Evolutionary conservation across 169 alveolate genomes (phyloP), one percentile per base, ranked within the genome.

Genomic region (Fabrea salina): DNA sequence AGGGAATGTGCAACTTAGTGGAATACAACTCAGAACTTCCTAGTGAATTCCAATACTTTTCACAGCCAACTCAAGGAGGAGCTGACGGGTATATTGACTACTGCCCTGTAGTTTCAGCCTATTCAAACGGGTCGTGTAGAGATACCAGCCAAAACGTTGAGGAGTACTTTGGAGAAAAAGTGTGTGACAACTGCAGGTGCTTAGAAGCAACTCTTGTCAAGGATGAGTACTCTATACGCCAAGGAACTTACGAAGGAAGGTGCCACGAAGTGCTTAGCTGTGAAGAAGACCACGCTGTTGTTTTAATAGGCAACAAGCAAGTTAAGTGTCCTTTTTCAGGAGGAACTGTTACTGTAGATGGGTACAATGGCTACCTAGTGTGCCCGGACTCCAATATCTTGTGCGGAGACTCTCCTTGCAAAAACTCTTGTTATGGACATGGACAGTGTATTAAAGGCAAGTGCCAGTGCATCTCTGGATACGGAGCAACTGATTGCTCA

Each of bases 191-290:
- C 39, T 33, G 47, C 1, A 64, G 30, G 22, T 64, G 75, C 39
- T 19, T 64, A 4, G 56, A 33, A 64, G 39, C 56, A 7, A 22
- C 49, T n/a, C n/a, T 11, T 11, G 16, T 44, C 53, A 44, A 44
- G 16, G 16, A 16, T 44, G 22, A 11, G 53, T 44, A 11, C n/a
- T 2, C 40, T 1, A 1, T 13, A 27, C 2, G 71, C 4, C 49
- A 22, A 4, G 71, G 19, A 25, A 58, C 33, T 58, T 22, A 37
- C 35, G 19, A 50, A 5, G 53, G 35, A 33, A 40, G 22, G 50
- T 76, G 83, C 35, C 61, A 76, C 61, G 64, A 76, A 61, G 64
- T 76, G 16, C 39, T 64, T 1, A 40, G 49, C n/a, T 76, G 83
- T 49, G 5, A 47, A 8, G 43, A 16, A 22, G 50, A 32, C 3